Evolutionary conservation across 1,284 basidiomycete species (phyloP).

Genomic region (Sphaerobolus stellatus): DNA sequence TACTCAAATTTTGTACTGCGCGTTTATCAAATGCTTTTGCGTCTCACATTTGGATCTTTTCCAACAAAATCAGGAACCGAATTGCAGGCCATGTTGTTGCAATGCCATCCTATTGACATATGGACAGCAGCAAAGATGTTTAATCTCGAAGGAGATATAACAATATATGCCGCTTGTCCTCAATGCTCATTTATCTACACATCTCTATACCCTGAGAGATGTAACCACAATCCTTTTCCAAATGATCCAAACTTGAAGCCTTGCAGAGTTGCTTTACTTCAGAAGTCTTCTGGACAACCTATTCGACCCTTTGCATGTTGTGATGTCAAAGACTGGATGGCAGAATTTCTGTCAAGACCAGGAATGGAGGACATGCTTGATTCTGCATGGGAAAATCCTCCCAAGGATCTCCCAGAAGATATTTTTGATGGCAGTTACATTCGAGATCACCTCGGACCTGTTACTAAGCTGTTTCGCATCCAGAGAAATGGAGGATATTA

Average conservation of each 20-base stretch:
- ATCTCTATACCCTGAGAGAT: not conserved
- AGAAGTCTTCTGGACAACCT: not conserved
- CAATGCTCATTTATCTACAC: not conserved
- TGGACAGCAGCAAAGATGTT: not conserved
- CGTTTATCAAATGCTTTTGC: not conserved
- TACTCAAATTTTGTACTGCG: not conserved
- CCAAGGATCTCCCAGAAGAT: constrained; percentile 18
- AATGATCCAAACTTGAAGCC: not conserved
- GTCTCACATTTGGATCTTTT: not conserved
- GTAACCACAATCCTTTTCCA: not conserved
- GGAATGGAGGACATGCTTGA: constrained; percentile 25
- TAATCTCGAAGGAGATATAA: not conserved
- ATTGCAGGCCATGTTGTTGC: not conserved
- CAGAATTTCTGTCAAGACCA: constrained; percentile 21
- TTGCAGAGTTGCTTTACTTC: not conserved
- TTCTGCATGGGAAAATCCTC: constrained; percentile 2
- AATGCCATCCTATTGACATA: not conserved
- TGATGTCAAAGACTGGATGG: constrained; percentile 34
- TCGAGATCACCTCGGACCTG: constrained; percentile 25
- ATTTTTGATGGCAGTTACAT: constrained; percentile 32
- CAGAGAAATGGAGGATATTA: constrained; percentile 19
- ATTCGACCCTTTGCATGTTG: constrained; percentile 23
- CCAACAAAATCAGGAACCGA: not conserved
- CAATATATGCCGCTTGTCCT: not conserved
- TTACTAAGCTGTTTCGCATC: constrained; percentile 23